Evolutionary conservation across 352 stramenopile species (phyloP).

Genomic region (Blastocystis sp.): DNA sequence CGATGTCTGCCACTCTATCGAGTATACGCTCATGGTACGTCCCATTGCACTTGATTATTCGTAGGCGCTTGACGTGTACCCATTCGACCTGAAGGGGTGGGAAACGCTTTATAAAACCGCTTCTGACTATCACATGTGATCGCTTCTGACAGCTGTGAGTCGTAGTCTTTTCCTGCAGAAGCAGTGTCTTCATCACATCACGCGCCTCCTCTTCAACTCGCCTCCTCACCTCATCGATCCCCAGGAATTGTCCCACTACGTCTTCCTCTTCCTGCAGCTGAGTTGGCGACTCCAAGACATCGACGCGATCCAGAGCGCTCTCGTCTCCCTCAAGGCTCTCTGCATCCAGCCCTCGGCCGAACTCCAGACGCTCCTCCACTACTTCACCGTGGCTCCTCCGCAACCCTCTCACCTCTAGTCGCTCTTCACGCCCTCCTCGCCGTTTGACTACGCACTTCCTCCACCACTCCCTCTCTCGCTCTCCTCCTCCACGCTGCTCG

Average conservation of each 20-base stretch:
- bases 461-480: not conserved
- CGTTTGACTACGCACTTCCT: not conserved
- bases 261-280: slow-evolving; percentile 35
- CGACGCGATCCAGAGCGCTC: not conserved
- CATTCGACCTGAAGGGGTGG: not conserved
- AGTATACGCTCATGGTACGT: not conserved
- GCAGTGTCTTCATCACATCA: not conserved
- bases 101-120: not conserved
- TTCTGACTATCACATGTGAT: not conserved
- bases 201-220: not conserved
- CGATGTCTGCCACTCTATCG: not conserved
- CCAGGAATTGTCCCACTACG: not conserved
- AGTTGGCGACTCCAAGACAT: slow-evolving; percentile 34
- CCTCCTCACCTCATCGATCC: not conserved
- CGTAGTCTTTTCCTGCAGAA: slow-evolving; percentile 11
- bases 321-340: not conserved
- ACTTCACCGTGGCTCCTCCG: not conserved
- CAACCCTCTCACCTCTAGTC: not conserved
- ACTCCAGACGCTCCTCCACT: not conserved
- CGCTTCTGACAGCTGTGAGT: not conserved
- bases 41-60: not conserved
- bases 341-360: not conserved
- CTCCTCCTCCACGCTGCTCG: not conserved
- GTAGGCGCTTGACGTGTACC: not conserved
- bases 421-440: not conserved